phyloP scores from a whole-genome alignment of 768 basidiomycete species.

The Tylopilus rubrobrunneus region DNA sequence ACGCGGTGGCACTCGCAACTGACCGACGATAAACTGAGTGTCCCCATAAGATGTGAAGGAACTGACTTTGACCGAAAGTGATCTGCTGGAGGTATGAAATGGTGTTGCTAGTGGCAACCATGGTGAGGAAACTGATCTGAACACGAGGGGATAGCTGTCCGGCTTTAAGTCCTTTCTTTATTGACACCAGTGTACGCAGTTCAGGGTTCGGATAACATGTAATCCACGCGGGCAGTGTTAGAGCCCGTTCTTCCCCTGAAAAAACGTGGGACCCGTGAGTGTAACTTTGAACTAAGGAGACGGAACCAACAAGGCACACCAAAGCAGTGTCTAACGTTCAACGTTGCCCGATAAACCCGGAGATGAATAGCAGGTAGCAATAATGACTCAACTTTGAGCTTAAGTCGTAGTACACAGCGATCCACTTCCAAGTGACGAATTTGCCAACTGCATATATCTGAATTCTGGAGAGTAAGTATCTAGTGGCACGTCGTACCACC shows the following conservation, averaged over 20 bases:
- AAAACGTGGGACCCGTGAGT: neutral
- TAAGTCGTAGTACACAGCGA: too few species aligned
- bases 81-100: slow-evolving; percentile 7
- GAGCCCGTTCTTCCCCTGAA: neutral
- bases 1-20: slow-evolving; percentile 10
- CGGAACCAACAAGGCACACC: neutral
- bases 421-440: too few species aligned
- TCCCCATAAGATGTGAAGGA: neutral
- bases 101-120: neutral
- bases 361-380: neutral
- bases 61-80: slow-evolving; percentile 7
- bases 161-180: neutral
- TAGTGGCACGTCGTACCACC: too few species aligned
- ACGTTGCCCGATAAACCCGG: neutral
- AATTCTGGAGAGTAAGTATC: too few species aligned
- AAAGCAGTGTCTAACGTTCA: neutral
- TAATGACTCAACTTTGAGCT: too few species aligned
- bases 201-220: neutral
- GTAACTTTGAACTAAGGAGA: neutral
- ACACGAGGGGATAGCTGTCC: neutral
- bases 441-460: too few species aligned
- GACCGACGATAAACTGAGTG: neutral
- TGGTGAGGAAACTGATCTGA: neutral
- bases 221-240: too few species aligned
- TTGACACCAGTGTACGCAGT: neutral